Conservation (phyloP, 139 green algal genomes). For the Microglena sp. region DNA sequence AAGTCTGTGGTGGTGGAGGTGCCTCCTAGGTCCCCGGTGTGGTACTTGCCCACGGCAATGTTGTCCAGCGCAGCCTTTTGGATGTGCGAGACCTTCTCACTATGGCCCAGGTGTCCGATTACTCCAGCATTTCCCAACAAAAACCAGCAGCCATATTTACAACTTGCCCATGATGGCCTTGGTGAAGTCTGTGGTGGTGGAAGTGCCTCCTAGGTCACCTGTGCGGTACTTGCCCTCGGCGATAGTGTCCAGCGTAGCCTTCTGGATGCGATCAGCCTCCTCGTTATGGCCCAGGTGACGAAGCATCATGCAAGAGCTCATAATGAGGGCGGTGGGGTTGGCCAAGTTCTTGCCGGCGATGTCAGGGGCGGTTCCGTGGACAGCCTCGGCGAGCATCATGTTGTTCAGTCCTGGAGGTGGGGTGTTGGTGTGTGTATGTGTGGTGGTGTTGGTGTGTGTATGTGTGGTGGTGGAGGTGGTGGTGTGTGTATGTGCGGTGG, state of each 20-base stretch:
- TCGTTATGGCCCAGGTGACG: constrained; percentile 64
- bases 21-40: constrained; percentile 83
- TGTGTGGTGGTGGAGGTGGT: too few species aligned
- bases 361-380: constrained; percentile 93
- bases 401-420: too few species aligned
- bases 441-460: constrained; percentile 76
- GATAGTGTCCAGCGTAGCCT: constrained; percentile 51
- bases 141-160: too few species aligned
- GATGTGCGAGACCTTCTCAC: too few species aligned
- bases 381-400: constrained; percentile 85
- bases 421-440: too few species aligned
- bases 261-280: constrained; percentile 70
- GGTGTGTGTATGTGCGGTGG: too few species aligned
- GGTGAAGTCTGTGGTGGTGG: constrained; percentile 75
- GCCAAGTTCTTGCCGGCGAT: constrained; percentile 76
- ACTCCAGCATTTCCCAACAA: too few species aligned
- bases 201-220: constrained; percentile 74
- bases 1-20: constrained; percentile 67
- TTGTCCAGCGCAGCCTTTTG: constrained; percentile 60
- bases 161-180: constrained; percentile 82
- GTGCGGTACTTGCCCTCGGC: constrained; percentile 83
- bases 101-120: too few species aligned
- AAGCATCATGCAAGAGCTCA: constrained; percentile 91
- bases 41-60: constrained; percentile 74
- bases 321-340: constrained; percentile 90